A percentile compares a stretch with the other conserved stretches of the same genome.
phyloP scores from a whole-genome alignment of 83 land plant species.

The Thuja plicata region DNA sequence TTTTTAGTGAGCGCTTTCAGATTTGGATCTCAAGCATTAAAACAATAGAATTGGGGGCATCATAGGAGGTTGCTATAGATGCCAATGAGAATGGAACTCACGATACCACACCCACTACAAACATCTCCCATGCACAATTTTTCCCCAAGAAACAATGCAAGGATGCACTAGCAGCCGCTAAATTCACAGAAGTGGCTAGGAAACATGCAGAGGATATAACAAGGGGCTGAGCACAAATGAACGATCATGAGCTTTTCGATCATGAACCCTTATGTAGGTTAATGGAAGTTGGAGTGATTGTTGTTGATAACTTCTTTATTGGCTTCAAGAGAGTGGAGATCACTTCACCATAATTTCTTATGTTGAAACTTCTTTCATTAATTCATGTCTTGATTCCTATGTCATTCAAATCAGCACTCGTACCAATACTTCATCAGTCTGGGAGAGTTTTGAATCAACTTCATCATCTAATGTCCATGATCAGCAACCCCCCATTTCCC shows the following conservation, averaged over 20 bases:
- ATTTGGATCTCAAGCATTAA: too few species aligned
- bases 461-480: too few species aligned
- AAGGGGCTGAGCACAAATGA: conserved; percentile 76
- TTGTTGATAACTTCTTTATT: too few species aligned
- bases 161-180: conserved; percentile 65
- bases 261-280: conserved; percentile 94
- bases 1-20: too few species aligned
- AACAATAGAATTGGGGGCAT: neutral
- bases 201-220: conserved; percentile 86
- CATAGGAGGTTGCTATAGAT: neutral
- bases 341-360: too few species aligned
- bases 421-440: too few species aligned
- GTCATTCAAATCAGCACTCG: too few species aligned
- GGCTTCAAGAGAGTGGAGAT: too few species aligned
- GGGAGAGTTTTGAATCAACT: too few species aligned
- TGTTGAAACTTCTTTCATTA: too few species aligned
- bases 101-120: neutral
- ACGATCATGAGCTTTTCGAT: conserved; percentile 82
- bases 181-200: conserved; percentile 60
- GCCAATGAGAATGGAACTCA: neutral
- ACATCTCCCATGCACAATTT: conserved; percentile 1
- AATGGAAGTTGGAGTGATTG: conserved; percentile 49
- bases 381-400: too few species aligned
- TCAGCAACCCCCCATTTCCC: too few species aligned
- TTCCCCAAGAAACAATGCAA: neutral